Base-by-base conservation (phyloP, 2,329 filamentous ascomycete genomes). In the Raffaelea albimanens region DNA sequence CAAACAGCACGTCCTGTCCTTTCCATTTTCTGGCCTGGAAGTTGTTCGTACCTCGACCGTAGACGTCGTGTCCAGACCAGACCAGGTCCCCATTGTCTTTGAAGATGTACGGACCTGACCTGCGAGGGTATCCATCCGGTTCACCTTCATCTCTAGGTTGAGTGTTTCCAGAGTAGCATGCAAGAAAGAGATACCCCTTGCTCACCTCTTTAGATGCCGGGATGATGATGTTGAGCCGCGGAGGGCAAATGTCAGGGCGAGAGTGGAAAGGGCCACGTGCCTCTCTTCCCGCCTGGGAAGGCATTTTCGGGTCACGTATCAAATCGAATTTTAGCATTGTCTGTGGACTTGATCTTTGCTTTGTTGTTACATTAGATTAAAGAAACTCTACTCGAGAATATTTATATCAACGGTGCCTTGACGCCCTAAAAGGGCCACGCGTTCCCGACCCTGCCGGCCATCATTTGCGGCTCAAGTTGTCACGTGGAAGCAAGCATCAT, bases 81-180 rank as follows among this genome's bases (percentile, higher is more conserved):
- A 80, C 63, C 0, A 80, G 63, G 44, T 78, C 72, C 2, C 75
- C 75, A 29, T 73, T 60, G 53, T 76, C 68, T 5, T 67, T 66
- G 53, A 77, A 71, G 53, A 80, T 79, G 56, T 79, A 80, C 1
- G 75, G 70, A 0, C 64, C 73, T 1, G 72, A 65, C 57, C 78
- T 75, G 14, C 29, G 48, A 42, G 53, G 48, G 16, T 10, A 16
- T 8, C 34, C 18, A 16, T 38, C 14, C 14, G 31, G 9, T 16
- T 9, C 16, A 63, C 64, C 51, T 63, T 64, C 13, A 5, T 38
- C 34, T 16, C 14, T 19, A 7, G 55, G 52, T 22, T 53, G 52
- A 5, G 55, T 57, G 22, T 52, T 49, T 4, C 44, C 36, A 5
- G 55, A 19, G 31, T 53, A 57, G 1, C 56, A 53, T 11, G 56